Base-by-base conservation (phyloP, 75 land plant genomes). In the Ceratopteris richardii region DNA sequence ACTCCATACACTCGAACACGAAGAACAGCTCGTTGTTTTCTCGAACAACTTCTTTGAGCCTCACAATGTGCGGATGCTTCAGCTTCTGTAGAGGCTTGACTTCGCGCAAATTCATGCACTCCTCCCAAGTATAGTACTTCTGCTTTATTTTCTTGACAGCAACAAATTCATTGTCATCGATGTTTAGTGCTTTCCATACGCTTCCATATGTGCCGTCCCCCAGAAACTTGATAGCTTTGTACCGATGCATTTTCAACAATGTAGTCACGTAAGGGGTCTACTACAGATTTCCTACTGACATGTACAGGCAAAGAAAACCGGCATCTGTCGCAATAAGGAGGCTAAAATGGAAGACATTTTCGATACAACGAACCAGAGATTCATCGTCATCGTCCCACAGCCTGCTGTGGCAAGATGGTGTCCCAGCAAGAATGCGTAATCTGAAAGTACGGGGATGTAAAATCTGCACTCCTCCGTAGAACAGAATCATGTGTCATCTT, bases 151-250 rank as follows among this genome's bases (percentile, higher is more conserved):
- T 84, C 67, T 90, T 90, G 17, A 90, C 73, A 30, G 96, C 96
- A 70, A 88, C 93, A 74, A 75, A 74, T 36, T 88, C 91, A 48
- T 63, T 58, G 14, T 78, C 74, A 40, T 62, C 51, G 0, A 42
- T 47, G 61, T 80, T 64, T 1, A 82, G 18, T 46, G 91, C 91
- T 55, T 75, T n/a, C n/a, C n/a, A n/a, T n/a, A n/a, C n/a, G n/a
- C n/a, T n/a, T n/a, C n/a, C n/a, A n/a, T n/a, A n/a, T 82, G 91
- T 80, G 43, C 94, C 94, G 80, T 88, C 91, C 4, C 94, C 94
- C 57, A 88, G 61, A 73, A 85, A 88, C 52, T 79, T 66, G 46
- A 84, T 73, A 56, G 84, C 61, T 67, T 56, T 71, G 74, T 87
- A 90, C 66, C 96, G 18, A 5, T 48, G 51, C 51, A 48, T 48